Evolutionary conservation across 176 grass and related monocot genomes (phyloP).

Genomic region (Luzula sylvatica): DNA sequence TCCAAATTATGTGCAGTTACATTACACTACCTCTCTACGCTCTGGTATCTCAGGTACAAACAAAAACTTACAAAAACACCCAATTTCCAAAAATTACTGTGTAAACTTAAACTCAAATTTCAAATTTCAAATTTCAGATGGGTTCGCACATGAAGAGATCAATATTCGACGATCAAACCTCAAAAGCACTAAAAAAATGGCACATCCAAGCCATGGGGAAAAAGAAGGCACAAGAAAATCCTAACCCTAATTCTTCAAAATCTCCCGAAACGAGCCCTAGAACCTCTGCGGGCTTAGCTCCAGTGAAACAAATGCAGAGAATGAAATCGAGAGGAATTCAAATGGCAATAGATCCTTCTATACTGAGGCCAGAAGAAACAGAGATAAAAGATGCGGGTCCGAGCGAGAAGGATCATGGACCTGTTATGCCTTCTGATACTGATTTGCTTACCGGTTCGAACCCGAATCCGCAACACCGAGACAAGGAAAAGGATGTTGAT

Average conservation of each 20-base stretch:
- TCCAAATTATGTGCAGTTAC: slow-evolving; percentile 80
- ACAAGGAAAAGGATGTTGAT: slow-evolving; percentile 12
- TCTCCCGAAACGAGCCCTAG: slow-evolving; percentile 17
- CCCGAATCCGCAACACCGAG: not conserved
- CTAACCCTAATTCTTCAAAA: slow-evolving; percentile 9
- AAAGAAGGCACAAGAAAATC: slow-evolving; percentile 11
- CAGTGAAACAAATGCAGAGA: slow-evolving; percentile 17
- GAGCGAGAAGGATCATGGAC: not conserved
- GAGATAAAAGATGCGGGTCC: slow-evolving; percentile 9
- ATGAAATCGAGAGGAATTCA: slow-evolving; percentile 15
- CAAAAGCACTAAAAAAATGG: slow-evolving; percentile 92
- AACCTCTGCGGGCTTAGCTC: not conserved
- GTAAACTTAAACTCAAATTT: not conserved
- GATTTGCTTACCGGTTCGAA: slow-evolving; percentile 16
- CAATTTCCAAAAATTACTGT: not conserved
- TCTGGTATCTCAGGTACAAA: slow-evolving; percentile 48
- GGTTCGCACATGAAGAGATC: slow-evolving; percentile 91
- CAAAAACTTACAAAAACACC: not conserved
- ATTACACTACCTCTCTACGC: slow-evolving; percentile 67
- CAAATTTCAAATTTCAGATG: slow-evolving; percentile 38
- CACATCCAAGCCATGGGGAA: slow-evolving; percentile 76
- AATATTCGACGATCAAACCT: slow-evolving; percentile 92
- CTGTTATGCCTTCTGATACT: not conserved
- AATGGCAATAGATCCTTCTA: slow-evolving; percentile 17
- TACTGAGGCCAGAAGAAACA: slow-evolving; percentile 19